Evolutionary conservation across 2,329 filamentous ascomycete species (phyloP).

Genomic region (Hortaea werneckii): DNA sequence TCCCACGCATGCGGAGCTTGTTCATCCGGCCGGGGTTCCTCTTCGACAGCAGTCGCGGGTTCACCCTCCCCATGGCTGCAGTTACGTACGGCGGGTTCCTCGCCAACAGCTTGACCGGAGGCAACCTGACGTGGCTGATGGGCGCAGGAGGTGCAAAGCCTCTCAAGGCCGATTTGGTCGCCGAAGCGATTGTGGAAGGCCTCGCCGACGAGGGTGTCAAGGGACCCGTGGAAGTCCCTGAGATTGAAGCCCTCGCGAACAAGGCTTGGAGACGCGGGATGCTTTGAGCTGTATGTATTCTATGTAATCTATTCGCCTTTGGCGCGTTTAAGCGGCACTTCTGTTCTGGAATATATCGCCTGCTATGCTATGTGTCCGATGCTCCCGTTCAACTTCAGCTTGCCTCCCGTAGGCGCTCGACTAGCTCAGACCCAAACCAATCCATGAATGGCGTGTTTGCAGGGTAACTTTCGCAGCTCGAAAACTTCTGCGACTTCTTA

Average conservation of each 20-base stretch:
- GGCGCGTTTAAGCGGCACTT: too few species aligned
- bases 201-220: slow-evolving; percentile 61
- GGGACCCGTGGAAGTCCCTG: slow-evolving; percentile 65
- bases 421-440: too few species aligned
- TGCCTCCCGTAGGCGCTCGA: too few species aligned
- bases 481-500: too few species aligned
- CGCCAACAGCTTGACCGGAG: slow-evolving; percentile 68
- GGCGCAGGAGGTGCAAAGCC: slow-evolving; percentile 79
- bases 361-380: too few species aligned
- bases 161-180: slow-evolving; percentile 75
- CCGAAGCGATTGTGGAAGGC: slow-evolving; percentile 81
- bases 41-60: slow-evolving; percentile 70
- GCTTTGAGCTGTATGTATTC: slow-evolving; percentile 43
- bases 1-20: slow-evolving; percentile 65
- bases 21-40: slow-evolving; percentile 82
- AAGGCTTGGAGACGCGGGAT: slow-evolving; percentile 85
- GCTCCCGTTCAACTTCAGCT: too few species aligned
- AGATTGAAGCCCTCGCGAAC: slow-evolving; percentile 72
- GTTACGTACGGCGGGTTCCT: slow-evolving; percentile 63
- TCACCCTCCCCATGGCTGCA: slow-evolving; percentile 78
- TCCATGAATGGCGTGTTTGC: too few species aligned
- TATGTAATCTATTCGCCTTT: too few species aligned
- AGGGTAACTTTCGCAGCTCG: too few species aligned
- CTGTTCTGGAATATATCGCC: too few species aligned
- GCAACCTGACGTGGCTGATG: slow-evolving; percentile 64